Conservation (phyloP, 176 grass and related monocot species). For the Sorghum bicolor region Sorghum_bicolor_NCBIv3 NC_012879.2:5458501-5459000, state of each 20-base stretch:
- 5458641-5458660: conserved; percentile 62
- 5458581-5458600: conserved; percentile 74
- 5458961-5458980: conserved; percentile 74
- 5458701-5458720: conserved; percentile 76
- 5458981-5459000: conserved; percentile 41
- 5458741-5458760: conserved; percentile 75
- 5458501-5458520: conserved; percentile 85
- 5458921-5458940: conserved; percentile 49
- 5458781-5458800: conserved; percentile 58
- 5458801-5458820: conserved; percentile 66
- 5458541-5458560: conserved; percentile 66
- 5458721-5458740: conserved; percentile 80
- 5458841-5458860: conserved; percentile 64
- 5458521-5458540: conserved; percentile 77
- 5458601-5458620: conserved; percentile 76
- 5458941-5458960: conserved; percentile 60
- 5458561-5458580: conserved; percentile 63
- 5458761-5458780: conserved; percentile 64
- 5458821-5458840: conserved; percentile 47
- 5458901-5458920: conserved; percentile 67
- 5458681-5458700: conserved; percentile 62
- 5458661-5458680: conserved; percentile 67
- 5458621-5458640: conserved; percentile 71
- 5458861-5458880: conserved; percentile 67
- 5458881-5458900: conserved; percentile 73